These are phyloP conservation scores for Cucurbita pepo DNA, from an alignment of 306 rosid species.

Conservation along the genomic window DNA sequence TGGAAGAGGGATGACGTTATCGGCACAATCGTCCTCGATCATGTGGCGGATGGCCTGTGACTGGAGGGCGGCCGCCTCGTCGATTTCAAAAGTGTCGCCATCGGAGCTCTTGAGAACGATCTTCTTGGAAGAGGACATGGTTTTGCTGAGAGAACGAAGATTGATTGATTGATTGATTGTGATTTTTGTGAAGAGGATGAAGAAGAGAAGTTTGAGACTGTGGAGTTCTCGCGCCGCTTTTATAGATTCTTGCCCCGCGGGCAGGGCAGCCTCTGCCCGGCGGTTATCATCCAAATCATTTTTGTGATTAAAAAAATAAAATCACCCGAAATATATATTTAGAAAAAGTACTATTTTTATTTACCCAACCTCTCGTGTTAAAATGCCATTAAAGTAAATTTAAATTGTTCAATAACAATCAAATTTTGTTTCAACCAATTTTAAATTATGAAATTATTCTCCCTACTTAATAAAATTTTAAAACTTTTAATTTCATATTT, in stretches of 20 bases:
- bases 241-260: neutral
- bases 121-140: conserved; percentile 29
- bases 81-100: conserved; percentile 58
- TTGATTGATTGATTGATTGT: neutral
- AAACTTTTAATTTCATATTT: too few species aligned
- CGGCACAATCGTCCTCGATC: conserved; percentile 65
- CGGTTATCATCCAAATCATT: neutral
- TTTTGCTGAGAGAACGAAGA: neutral
- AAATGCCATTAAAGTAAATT: too few species aligned
- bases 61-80: conserved; percentile 54
- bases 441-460: too few species aligned
- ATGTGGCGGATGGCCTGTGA: conserved; percentile 67
- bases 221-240: neutral
- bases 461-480: too few species aligned
- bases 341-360: too few species aligned
- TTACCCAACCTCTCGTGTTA: too few species aligned
- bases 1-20: conserved; percentile 54
- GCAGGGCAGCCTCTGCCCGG: neutral
- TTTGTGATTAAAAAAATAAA: too few species aligned
- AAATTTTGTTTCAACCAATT: too few species aligned
- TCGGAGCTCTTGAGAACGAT: conserved; percentile 61
- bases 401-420: too few species aligned
- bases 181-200: neutral
- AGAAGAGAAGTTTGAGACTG: neutral
- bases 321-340: too few species aligned